These are phyloP conservation scores for Xylaria sp. DNA, from an alignment of 2,329 filamentous ascomycete species.

Conservation along the genomic window DNA sequence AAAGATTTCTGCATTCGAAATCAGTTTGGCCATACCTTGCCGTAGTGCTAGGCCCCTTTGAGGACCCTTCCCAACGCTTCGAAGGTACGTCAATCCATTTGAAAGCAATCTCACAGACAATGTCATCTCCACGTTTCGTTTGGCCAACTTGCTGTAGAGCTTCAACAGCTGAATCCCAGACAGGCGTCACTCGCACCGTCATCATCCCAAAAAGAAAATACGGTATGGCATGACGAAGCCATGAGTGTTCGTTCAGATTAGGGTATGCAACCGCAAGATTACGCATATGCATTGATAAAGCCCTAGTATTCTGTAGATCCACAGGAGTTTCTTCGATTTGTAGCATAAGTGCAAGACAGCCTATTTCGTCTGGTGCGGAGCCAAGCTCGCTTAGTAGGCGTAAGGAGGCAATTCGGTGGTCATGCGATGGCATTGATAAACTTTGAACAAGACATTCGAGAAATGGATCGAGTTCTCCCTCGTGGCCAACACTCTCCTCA, in stretches of 20 bases:
- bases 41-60: slow-evolving; percentile 49
- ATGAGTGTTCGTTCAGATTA: slow-evolving; percentile 67
- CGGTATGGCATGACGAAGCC: slow-evolving; percentile 78
- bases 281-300: slow-evolving; percentile 85
- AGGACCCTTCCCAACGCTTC: slow-evolving; percentile 62
- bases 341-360: slow-evolving; percentile 73
- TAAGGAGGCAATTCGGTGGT: slow-evolving; percentile 78
- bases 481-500: slow-evolving; percentile 56
- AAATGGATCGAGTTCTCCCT: slow-evolving; percentile 69
- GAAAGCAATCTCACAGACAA: slow-evolving; percentile 78
- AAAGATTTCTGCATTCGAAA: slow-evolving; percentile 86
- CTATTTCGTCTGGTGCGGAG: slow-evolving; percentile 59
- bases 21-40: slow-evolving; percentile 66
- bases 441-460: slow-evolving; percentile 75
- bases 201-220: slow-evolving; percentile 89
- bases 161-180: slow-evolving; percentile 86
- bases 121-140: slow-evolving; percentile 76
- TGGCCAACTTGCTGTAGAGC: slow-evolving; percentile 80
- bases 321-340: slow-evolving; percentile 83
- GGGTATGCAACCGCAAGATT: slow-evolving; percentile 76
- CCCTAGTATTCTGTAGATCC: slow-evolving; percentile 78
- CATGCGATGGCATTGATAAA: slow-evolving; percentile 78
- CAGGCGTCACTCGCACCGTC: slow-evolving; percentile 82
- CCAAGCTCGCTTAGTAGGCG: slow-evolving; percentile 75
- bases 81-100: slow-evolving; percentile 77